These are phyloP conservation scores for Aspergillus candidus DNA, from an alignment of 2,329 filamentous ascomycete genomes.

Conservation along the genomic window DNA sequence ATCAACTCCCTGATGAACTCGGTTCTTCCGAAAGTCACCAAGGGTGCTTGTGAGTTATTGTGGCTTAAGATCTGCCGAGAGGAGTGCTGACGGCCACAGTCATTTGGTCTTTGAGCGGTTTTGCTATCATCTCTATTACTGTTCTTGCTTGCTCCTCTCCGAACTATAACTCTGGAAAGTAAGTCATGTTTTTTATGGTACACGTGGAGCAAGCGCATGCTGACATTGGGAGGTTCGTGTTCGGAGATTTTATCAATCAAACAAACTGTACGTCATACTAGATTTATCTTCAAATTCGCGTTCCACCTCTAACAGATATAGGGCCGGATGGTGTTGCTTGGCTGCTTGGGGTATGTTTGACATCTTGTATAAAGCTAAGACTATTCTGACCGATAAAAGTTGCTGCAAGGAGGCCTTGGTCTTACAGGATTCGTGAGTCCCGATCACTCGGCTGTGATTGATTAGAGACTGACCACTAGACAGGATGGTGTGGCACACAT, in stretches of 20 bases:
- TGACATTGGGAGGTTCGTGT: conserved; percentile 41
- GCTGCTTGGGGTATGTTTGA: conserved; percentile 36
- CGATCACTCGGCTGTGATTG: not conserved
- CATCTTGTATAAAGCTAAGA: not conserved
- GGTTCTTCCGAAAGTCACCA: conserved; percentile 59
- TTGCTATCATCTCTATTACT: conserved; percentile 64
- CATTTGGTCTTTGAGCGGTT: conserved; percentile 64
- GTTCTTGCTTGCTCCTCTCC: conserved; percentile 61
- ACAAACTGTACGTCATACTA: conserved; percentile 49
- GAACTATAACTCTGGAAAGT: conserved; percentile 57
- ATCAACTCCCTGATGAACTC: conserved; percentile 61
- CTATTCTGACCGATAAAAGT: conserved; percentile 21
- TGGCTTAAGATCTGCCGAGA: not conserved
- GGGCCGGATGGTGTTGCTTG: conserved; percentile 57
- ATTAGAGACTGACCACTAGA: not conserved
- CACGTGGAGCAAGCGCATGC: not conserved
- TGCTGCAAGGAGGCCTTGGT: conserved; percentile 48
- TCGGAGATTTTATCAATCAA: conserved; percentile 60
- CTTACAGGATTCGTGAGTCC: conserved; percentile 48
- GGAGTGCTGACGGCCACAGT: conserved; percentile 31
- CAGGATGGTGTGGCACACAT: conserved; percentile 45
- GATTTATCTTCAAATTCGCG: not conserved
- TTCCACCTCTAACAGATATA: conserved; percentile 14
- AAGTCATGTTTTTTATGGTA: conserved; percentile 31
- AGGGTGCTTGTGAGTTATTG: conserved; percentile 48